A percentile compares a stretch with the other conserved stretches of the same genome.
These are phyloP conservation scores for Blastomyces emzantsi DNA, from an alignment of 2,329 filamentous ascomycete genomes.

Conservation along the genomic window DNA sequence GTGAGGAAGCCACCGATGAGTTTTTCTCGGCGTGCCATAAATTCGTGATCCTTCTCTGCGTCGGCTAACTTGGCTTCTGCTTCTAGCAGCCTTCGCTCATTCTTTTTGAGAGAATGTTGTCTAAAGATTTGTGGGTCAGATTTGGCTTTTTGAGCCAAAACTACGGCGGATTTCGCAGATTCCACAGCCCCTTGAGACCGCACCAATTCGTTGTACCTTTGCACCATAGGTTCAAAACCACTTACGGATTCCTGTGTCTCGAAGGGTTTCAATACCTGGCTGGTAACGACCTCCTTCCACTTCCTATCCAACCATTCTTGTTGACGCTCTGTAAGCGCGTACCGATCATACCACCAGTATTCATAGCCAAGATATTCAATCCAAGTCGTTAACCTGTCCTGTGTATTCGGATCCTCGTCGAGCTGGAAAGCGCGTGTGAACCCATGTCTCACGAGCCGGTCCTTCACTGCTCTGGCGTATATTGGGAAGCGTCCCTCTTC, in stretches of 20 bases:
- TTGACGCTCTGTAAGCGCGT: not conserved
- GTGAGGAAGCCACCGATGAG: not conserved
- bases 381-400: conserved; percentile 6
- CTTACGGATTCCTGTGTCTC: not conserved
- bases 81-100: not conserved
- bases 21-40: not conserved
- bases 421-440: conserved; percentile 6
- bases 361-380: conserved; percentile 9
- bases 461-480: not conserved
- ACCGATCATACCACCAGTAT: conserved; percentile 4
- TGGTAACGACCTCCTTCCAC: not conserved
- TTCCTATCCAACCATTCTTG: not conserved
- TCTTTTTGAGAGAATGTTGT: not conserved
- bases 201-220: not conserved
- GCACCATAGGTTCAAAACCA: not conserved
- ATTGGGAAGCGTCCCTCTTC: not conserved
- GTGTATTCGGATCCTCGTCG: conserved; percentile 3
- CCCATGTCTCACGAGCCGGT: conserved; percentile 6
- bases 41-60: not conserved
- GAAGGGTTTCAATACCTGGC: not conserved
- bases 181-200: not conserved
- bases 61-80: not conserved
- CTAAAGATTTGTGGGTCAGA: not conserved
- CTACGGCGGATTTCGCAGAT: not conserved
- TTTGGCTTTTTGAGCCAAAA: not conserved